Evolutionary conservation across 2,329 filamentous ascomycete genomes (phyloP).

Genomic region (Colletotrichum plurivorum): DNA sequence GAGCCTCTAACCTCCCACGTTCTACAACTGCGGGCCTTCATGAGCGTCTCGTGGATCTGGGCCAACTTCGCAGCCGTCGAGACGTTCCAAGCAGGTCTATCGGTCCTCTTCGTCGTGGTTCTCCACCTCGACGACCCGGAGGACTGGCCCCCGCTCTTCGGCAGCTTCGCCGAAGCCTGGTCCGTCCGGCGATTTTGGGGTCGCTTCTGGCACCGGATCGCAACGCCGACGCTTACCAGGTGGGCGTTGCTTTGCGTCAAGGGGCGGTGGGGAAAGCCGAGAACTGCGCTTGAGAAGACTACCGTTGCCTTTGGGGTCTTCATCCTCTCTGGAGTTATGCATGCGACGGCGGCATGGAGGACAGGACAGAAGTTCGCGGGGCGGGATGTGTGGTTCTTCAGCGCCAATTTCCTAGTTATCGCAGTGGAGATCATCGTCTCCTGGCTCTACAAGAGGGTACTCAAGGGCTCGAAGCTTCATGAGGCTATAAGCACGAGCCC

Average conservation of each 20-base stretch:
- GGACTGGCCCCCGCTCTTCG: conserved; percentile 39
- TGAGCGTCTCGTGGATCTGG: conserved; percentile 35
- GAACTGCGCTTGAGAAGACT: neutral
- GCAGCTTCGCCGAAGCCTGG: conserved; percentile 24
- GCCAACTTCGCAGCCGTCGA: conserved; percentile 16
- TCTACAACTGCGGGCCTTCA: conserved; percentile 2
- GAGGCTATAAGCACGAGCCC: too few species aligned
- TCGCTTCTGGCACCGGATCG: conserved; percentile 35
- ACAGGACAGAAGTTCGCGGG: neutral
- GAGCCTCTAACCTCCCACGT: neutral
- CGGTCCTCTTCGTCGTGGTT: conserved; percentile 4
- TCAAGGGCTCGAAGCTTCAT: neutral
- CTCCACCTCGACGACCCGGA: conserved; percentile 14
- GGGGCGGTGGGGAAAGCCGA: neutral
- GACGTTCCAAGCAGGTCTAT: neutral
- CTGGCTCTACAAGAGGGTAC: neutral
- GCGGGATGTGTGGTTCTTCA: neutral
- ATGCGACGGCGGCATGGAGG: conserved; percentile 50
- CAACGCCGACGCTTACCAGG: conserved; percentile 7
- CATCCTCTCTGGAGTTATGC: conserved; percentile 59
- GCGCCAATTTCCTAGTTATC: conserved; percentile 11
- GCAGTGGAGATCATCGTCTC: neutral
- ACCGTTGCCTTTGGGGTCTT: conserved; percentile 16
- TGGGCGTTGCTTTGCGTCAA: conserved; percentile 4
- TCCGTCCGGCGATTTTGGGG: conserved; percentile 35